Evolutionary conservation across 768 basidiomycete genomes (phyloP).

Genomic region (Neoboletus brunneissimus): DNA sequence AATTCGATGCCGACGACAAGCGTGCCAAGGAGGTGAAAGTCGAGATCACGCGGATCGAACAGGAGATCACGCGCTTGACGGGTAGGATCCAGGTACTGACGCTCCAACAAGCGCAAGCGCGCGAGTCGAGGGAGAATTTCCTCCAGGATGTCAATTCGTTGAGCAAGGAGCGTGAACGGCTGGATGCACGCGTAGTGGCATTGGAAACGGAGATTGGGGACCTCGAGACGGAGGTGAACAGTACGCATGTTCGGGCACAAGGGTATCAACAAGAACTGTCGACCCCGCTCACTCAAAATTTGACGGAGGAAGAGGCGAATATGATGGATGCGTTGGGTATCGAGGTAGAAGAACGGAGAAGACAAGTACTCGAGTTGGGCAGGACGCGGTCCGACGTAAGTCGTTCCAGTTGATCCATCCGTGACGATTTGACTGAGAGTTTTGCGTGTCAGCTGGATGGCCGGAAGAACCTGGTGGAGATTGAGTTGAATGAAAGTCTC

Average conservation of each 20-base stretch:
- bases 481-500: slow-evolving; percentile 89
- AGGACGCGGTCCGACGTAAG: slow-evolving; percentile 70
- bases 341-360: slow-evolving; percentile 74
- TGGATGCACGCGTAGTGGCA: slow-evolving; percentile 55
- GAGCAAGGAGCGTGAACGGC: slow-evolving; percentile 66
- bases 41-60: slow-evolving; percentile 70
- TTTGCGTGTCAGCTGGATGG: slow-evolving; percentile 46
- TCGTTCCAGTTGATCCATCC: neutral
- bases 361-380: slow-evolving; percentile 63
- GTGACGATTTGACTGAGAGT: neutral
- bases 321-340: slow-evolving; percentile 64
- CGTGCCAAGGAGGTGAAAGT: slow-evolving; percentile 73
- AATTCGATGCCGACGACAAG: slow-evolving; percentile 62
- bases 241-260: slow-evolving; percentile 57
- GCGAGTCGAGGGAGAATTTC: slow-evolving; percentile 65
- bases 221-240: slow-evolving; percentile 65
- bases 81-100: slow-evolving; percentile 71
- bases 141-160: slow-evolving; percentile 58
- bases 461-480: slow-evolving; percentile 79
- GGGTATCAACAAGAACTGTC: slow-evolving; percentile 68
- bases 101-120: slow-evolving; percentile 67
- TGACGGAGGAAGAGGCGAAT: slow-evolving; percentile 70
- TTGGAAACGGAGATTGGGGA: slow-evolving; percentile 70
- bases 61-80: slow-evolving; percentile 74
- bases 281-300: slow-evolving; percentile 69